Percentiles rank a stretch among this genome's conserved stretches.
Conservation (phyloP, 2,329 filamentous ascomycete species). For the Sclerotinia spermophila region DNA sequence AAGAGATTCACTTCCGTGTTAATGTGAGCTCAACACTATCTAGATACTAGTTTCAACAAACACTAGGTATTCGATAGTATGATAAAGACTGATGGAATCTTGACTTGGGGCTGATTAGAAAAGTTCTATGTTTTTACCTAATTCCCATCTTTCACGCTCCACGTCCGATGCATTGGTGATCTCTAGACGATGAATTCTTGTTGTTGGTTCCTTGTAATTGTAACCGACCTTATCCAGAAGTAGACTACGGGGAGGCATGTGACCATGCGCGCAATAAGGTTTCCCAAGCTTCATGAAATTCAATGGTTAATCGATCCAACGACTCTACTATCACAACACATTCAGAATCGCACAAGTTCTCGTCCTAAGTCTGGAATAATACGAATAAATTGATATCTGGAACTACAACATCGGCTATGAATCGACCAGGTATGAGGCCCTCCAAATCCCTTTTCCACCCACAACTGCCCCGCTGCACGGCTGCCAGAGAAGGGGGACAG, state of each 20-base stretch:
- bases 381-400: not conserved
- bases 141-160: not conserved
- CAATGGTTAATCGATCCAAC: conserved; percentile 9
- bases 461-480: conserved; percentile 31
- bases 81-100: not conserved
- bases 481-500: conserved; percentile 17
- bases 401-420: conserved; percentile 29
- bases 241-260: conserved; percentile 20
- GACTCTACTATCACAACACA: conserved; percentile 6
- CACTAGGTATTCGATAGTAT: not conserved
- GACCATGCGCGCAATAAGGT: conserved; percentile 18
- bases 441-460: conserved; percentile 27
- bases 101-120: not conserved
- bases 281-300: conserved; percentile 20
- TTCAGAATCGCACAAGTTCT: conserved; percentile 11
- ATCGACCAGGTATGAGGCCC: conserved; percentile 37
- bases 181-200: not conserved
- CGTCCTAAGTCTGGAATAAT: not conserved
- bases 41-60: not conserved
- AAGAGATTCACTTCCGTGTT: not conserved
- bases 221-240: conserved; percentile 13
- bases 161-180: not conserved
- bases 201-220: not conserved
- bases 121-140: not conserved
- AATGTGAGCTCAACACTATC: not conserved